Evolutionary conservation across 1,284 basidiomycete species (phyloP), one percentile per base, ranked within the genome.

Genomic region (Volvariella volvacea): DNA sequence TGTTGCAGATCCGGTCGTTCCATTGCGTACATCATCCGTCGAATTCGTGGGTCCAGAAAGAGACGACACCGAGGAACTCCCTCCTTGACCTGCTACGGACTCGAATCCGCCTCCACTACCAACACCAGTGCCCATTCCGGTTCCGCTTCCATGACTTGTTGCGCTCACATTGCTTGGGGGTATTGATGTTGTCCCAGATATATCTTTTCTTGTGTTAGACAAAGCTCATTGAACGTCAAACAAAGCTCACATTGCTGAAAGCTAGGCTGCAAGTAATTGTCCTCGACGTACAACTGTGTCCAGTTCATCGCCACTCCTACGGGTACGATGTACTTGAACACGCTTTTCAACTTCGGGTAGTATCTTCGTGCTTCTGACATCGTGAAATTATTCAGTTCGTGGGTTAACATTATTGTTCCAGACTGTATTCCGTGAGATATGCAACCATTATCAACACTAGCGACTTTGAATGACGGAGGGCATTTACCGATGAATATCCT

Each of bases 341-440:
- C 63, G 1, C 56, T 42, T 50, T 66, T 67, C 37, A 79, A 56
- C 42, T 57, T 55, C 1, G 58, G 48, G 45, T 72, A 68, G 51
- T 58, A 69, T 42, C 69, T 67, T 20, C 70, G 49, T 1, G 71
- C 71, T 50, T 73, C 63, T 3, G 52, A 50, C 73, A 76, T 74
- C 3, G 74, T 76, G 50, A 63, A 73, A 47, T 71, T 71, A 52
- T 73, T 69, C 37, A 73, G 52, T 42, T 76, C 73, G 41, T 75
- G 73, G 4, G 67, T 66, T 39, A 77, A 55, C 46, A 77, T 68
- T 45, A 77, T 76, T 0, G 68, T 64, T 7, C 75, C 74, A 12
- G 31, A 52, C 71, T 74, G 28, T 39, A 12, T 28, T 28, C 6
- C 6, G 25, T 19, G 31, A 2, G 39, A 41, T n/a, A 17, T 37